Evolutionary conservation across 2,329 filamentous ascomycete genomes (phyloP).

Genomic region (Colletotrichum lindemuthianum): DNA sequence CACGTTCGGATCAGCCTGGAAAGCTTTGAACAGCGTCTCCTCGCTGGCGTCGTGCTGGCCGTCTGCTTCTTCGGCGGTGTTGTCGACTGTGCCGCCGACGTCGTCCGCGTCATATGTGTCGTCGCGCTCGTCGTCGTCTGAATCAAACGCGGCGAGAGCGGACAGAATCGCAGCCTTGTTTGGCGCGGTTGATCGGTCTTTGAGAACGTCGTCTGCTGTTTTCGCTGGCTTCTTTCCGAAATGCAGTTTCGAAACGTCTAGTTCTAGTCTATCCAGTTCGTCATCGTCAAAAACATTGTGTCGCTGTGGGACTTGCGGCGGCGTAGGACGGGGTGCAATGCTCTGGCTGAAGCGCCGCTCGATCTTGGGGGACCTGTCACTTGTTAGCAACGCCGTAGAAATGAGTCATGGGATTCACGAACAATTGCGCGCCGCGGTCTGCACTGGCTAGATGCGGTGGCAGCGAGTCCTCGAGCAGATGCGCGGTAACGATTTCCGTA

Average conservation of each 20-base stretch:
- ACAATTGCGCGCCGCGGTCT: conserved; percentile 73
- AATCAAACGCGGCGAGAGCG: conserved; percentile 88
- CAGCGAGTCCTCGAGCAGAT: conserved; percentile 82
- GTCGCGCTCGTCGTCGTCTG: conserved; percentile 94
- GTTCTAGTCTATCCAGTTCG: conserved; percentile 76
- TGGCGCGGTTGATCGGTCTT: conserved; percentile 70
- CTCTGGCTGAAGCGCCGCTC: conserved; percentile 41
- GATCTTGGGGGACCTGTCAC: conserved; percentile 36
- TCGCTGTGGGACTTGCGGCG: conserved; percentile 63
- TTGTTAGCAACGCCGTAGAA: conserved; percentile 36
- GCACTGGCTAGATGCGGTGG: conserved; percentile 72
- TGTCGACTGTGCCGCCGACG: conserved; percentile 88
- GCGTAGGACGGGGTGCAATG: conserved; percentile 70
- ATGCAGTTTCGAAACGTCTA: conserved; percentile 75
- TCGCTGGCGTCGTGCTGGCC: conserved; percentile 67
- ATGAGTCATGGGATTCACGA: conserved; percentile 42
- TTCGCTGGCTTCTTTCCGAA: conserved; percentile 76
- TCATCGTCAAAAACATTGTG: conserved; percentile 85
- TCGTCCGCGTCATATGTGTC: conserved; percentile 96
- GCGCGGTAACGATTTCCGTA: conserved; percentile 81
- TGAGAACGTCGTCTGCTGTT: conserved; percentile 78
- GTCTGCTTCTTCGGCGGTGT: conserved; percentile 65
- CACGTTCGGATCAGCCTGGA: conserved; percentile 68
- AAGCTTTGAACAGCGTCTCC: conserved; percentile 77
- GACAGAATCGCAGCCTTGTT: conserved; percentile 89